Conservation (phyloP, 768 basidiomycete genomes). For the Trametes cubensis region DNA sequence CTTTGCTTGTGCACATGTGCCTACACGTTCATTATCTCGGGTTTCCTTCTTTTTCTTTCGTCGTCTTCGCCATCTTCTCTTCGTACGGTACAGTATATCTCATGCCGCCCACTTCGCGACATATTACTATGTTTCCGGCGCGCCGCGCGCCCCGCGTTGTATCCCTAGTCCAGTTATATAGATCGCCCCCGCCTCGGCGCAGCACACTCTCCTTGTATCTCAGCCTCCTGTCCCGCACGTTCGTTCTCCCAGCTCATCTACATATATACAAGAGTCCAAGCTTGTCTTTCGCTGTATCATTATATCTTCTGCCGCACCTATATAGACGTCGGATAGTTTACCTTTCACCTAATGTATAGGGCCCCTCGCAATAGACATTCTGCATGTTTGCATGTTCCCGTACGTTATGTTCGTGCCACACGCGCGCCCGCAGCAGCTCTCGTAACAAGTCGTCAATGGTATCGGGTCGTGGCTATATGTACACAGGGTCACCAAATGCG, state of each 20-base stretch:
- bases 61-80: neutral
- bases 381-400: neutral
- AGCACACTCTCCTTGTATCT: constrained; percentile 12
- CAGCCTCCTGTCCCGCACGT: too few relatives aligned
- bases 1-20: neutral
- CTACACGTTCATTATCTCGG: constrained; percentile 1
- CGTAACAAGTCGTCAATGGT: neutral
- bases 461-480: neutral
- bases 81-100: neutral
- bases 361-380: neutral
- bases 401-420: neutral
- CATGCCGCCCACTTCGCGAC: neutral
- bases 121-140: neutral
- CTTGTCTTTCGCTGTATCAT: neutral
- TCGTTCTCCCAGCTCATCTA: neutral
- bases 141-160: constrained; percentile 6
- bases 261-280: neutral
- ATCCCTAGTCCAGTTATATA: constrained; percentile 6
- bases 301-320: neutral
- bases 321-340: too few relatives aligned
- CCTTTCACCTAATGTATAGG: neutral
- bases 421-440: too few relatives aligned
- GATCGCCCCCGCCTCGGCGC: neutral
- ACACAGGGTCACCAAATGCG: constrained; percentile 63
- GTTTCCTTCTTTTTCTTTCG: neutral